Evolutionary conservation across 345 rosid genomes (phyloP), one percentile per base, ranked within the genome.

Genomic region (Brassica napus): DNA sequence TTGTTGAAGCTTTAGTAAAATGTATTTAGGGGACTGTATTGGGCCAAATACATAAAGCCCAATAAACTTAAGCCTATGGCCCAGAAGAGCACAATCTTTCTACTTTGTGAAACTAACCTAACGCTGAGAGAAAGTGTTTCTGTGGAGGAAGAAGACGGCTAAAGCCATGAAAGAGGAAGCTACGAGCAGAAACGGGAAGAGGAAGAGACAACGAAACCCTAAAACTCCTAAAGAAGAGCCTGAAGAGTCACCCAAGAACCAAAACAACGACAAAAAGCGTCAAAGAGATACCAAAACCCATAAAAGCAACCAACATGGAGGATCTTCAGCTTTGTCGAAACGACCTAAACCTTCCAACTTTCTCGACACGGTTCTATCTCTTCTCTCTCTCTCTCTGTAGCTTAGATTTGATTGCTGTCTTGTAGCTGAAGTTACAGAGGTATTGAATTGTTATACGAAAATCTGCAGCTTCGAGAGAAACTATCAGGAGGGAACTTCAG

Each of bases 401-500:
- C 1, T 18, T 39, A 10, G 30, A 58, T 65, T 71, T 71, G 4
- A 34, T 26, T 72, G 7, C 0, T 2, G 30, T 75, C 54, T 24
- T 59, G 6, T 8, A 8, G 30, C 21, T 23, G 14, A 58, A 58
- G 63, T 58, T 23, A 58, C 59, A 16, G 9, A 54, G 8, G 59
- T 55, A 0, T 26, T 60, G 65, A 60, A 3, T 59, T 12, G 2
- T 11, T 58, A 3, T 2, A 52, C 39, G 30, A 59, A 34, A 37
- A 23, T 58, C 66, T 12, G 83, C 93, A 94, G 97, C 91, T 92
- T 89, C 85, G 85, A 79, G 95, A 78, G 77, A 78, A 44, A 72
- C 32, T 78, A 72, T 79, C 79, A 0, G 98, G 97, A 11, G 98
- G 97, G 0, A 94, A 94, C 79, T 94, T 94, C 72, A 86, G 98